These are phyloP conservation scores for Lathyrus sativus DNA, from an alignment of 306 rosid species.

Conservation along the genomic window DNA sequence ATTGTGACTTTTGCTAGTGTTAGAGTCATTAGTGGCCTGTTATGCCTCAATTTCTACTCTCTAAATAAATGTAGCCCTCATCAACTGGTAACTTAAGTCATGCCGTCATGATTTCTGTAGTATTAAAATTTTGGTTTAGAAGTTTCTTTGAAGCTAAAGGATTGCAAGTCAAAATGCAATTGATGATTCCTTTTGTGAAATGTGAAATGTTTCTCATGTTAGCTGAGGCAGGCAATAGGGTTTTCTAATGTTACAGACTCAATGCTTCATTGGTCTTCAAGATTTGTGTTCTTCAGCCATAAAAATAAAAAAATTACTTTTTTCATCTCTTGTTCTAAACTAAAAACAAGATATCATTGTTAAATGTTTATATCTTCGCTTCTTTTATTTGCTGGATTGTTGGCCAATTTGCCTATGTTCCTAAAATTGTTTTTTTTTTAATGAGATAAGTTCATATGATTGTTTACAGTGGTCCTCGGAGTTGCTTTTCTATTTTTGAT, in stretches of 20 bases:
- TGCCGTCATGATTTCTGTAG: neutral
- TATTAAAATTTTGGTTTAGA: slow-evolving; percentile 19
- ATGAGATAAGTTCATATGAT: neutral
- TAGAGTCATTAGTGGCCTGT: slow-evolving; percentile 4
- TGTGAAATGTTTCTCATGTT: slow-evolving; percentile 2
- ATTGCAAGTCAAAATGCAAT: slow-evolving; percentile 4
- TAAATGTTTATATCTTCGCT: slow-evolving; percentile 16
- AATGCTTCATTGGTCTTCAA: neutral
- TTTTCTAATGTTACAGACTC: slow-evolving; percentile 22
- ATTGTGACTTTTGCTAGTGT: neutral
- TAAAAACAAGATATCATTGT: slow-evolving; percentile 22
- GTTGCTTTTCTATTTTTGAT: slow-evolving; percentile 6
- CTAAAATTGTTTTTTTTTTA: slow-evolving; percentile 1
- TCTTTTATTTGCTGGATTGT: slow-evolving; percentile 28
- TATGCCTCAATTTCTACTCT: slow-evolving; percentile 8
- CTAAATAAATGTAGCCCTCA: slow-evolving; percentile 10
- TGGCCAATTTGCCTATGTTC: slow-evolving; percentile 22
- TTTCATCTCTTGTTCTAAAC: neutral
- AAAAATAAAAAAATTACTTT: neutral
- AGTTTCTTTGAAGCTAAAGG: slow-evolving; percentile 12
- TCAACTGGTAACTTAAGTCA: slow-evolving; percentile 3
- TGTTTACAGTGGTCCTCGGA: slow-evolving; percentile 27
- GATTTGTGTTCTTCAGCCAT: neutral
- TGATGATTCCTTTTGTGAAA: neutral
- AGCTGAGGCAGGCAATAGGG: slow-evolving; percentile 18